These are phyloP conservation scores for Pestalotiopsis sp. DNA, from an alignment of 2,329 filamentous ascomycete genomes.

Conservation along the genomic window DNA sequence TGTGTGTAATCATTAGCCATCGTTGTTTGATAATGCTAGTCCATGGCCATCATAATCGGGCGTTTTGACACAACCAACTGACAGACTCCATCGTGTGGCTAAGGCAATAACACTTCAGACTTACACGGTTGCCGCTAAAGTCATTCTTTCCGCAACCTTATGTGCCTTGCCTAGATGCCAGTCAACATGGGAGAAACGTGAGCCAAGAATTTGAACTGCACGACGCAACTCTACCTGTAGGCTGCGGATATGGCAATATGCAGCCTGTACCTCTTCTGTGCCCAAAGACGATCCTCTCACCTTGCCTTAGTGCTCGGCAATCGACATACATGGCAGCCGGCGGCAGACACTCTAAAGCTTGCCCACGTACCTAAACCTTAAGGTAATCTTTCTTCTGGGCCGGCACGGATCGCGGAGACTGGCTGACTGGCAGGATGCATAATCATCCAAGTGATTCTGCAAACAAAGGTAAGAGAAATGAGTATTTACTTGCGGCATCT, in stretches of 20 bases:
- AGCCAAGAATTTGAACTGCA: background rate
- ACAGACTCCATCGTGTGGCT: too few species aligned
- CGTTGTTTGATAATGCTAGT: too few species aligned
- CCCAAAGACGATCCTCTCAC: background rate
- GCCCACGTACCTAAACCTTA: background rate
- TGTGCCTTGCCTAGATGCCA: too few species aligned
- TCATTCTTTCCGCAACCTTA: too few species aligned
- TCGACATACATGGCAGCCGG: background rate
- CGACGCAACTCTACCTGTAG: background rate
- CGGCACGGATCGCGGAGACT: background rate
- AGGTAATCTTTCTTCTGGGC: background rate
- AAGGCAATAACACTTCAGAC: too few species aligned
- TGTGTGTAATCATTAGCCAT: too few species aligned
- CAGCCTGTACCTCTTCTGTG: background rate
- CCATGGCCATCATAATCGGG: too few species aligned
- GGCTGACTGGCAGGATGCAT: background rate
- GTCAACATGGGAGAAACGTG: background rate
- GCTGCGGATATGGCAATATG: background rate
- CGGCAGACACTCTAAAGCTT: background rate
- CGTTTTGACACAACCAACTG: too few species aligned
- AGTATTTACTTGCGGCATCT: background rate
- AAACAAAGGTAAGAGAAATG: background rate
- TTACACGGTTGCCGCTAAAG: too few species aligned
- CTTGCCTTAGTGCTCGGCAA: background rate
- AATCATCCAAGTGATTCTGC: background rate